phyloP scores from a whole-genome alignment of 2,329 filamentous ascomycete genomes.

The Fusarium verticillioides region DNA sequence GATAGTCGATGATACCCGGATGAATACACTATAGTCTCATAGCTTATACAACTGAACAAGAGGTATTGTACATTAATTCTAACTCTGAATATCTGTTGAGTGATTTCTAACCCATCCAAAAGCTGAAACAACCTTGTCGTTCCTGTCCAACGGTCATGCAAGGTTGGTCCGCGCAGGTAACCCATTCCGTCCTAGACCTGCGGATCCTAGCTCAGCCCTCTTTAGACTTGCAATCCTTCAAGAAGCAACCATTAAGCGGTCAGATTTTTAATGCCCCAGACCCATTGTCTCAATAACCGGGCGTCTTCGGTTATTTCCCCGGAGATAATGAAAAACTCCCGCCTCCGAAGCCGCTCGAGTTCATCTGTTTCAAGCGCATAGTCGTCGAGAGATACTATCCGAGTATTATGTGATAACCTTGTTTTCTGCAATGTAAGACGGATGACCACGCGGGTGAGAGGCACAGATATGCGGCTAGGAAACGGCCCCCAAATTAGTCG shows the following conservation, averaged over 20 bases:
- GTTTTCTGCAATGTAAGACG: background rate
- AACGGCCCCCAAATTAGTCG: background rate
- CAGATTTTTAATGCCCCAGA: background rate
- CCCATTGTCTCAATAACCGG: background rate
- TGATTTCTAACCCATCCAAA: background rate
- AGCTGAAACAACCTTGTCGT: constrained; percentile 3
- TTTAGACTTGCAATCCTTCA: background rate
- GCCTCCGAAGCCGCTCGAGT: background rate
- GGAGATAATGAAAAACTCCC: background rate
- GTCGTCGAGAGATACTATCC: background rate
- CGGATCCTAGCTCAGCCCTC: background rate
- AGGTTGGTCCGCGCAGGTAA: background rate
- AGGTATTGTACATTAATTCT: too few species aligned
- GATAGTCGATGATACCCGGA: background rate
- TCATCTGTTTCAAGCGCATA: background rate
- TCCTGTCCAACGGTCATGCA: background rate
- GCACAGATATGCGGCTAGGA: background rate
- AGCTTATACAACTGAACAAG: background rate
- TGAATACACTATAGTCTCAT: accelerated
- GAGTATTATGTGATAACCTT: background rate
- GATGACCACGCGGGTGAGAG: background rate
- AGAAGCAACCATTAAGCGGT: background rate
- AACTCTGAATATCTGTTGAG: background rate
- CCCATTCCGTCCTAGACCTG: background rate
- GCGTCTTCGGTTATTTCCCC: background rate